phyloP scores from a whole-genome alignment of 2,329 filamentous ascomycete species.

The Gaeumannomyces sp. region DNA sequence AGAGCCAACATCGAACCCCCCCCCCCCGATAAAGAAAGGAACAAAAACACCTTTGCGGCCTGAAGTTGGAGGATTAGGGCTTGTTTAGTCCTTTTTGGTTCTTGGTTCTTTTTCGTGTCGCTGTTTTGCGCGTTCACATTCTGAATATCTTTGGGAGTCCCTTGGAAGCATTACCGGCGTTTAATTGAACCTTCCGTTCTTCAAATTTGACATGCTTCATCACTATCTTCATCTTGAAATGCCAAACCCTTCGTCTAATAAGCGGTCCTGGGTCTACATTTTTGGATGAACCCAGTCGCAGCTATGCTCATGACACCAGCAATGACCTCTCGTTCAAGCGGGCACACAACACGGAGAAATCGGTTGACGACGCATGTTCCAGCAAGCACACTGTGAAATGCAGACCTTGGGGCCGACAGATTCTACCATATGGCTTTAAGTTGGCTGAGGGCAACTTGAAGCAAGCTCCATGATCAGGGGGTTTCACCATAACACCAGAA shows the following conservation, averaged over 20 bases:
- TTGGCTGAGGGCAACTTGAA: not conserved
- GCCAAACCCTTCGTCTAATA: no score
- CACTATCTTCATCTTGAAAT: no score
- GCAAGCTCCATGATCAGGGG: not conserved
- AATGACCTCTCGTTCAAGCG: no score
- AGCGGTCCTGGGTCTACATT: no score
- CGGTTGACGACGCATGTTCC: no score
- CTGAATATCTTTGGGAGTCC: conserved; percentile 8
- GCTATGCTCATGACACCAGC: no score
- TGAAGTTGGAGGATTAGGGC: conserved; percentile 5
- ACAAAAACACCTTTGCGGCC: conserved; percentile 3
- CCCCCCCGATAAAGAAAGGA: not conserved
- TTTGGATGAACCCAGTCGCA: no score
- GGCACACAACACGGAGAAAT: no score
- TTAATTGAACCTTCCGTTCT: conserved; percentile 15
- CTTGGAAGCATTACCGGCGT: conserved; percentile 16
- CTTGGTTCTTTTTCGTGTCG: conserved; percentile 9
- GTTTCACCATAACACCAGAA: not conserved
- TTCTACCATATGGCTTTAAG: not conserved
- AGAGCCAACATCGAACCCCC: not conserved
- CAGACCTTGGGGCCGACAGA: not conserved
- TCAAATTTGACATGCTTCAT: not conserved
- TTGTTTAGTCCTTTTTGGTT: not conserved
- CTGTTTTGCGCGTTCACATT: not conserved
- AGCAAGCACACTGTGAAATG: not conserved